Evolutionary conservation across 257 asterid species (phyloP), one percentile per base, ranked within the genome.

Genomic region (Gentiana macrophylla): DNA sequence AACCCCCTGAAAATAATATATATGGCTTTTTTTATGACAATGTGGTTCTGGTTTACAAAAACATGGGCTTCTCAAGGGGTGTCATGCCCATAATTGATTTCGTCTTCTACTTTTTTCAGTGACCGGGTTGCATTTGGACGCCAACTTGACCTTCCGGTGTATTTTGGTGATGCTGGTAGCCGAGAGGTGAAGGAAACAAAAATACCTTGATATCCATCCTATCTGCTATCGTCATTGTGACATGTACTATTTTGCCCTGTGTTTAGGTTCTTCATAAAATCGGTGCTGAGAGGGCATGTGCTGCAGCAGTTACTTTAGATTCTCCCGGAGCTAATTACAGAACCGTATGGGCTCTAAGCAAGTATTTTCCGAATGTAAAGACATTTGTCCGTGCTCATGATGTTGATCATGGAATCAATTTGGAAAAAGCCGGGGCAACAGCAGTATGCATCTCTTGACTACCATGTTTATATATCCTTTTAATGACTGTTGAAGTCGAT

Each of bases 321-420:
- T 79, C 94, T 68, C 99, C 99, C 33, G 99, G 97, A 52, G 99
- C 99, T 63, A 92, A 92, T 78, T 92, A 88, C 86, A 74, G 99
- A 78, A 80, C 99, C 60, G 99, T 92, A 59, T 92, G 99, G 99
- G 99, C 99, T 61, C 78, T 92, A 77, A 92, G 79, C 95, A 92
- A 92, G 75, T 77, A 92, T 62, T 92, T 81, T 56, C 95, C 99
- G 63, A 92, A 92, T 60, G 88, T 88, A 49, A 92, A 88, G 75
- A 92, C 99, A 43, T 92, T 92, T 60, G 99, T 92, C 63, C 95
- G 97, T 56, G 99, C 99, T 60, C 99, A 92, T 74, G 99, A 92
- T 67, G 95, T 92, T 38, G 99, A 92, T 67, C 99, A 92, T 69
- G 99, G 99, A 57, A 84, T 88, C 74, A 88, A 88, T 64, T 69